These are phyloP conservation scores for Calonectria leucothoes DNA, from an alignment of 2,329 filamentous ascomycete genomes.

Conservation along the genomic window DNA sequence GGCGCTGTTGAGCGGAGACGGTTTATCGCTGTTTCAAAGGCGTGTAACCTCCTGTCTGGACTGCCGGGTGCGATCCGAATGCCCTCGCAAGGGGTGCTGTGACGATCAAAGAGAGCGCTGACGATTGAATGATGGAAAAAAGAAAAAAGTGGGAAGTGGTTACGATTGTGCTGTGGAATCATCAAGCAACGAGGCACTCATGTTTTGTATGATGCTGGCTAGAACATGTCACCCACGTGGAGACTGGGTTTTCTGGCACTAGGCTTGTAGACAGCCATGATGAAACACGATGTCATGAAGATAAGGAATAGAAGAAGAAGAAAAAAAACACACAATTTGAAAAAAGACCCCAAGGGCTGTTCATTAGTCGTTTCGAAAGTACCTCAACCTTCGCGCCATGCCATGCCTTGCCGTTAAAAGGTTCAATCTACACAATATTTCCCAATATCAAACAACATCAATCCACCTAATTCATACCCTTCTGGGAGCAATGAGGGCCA, in stretches of 20 bases:
- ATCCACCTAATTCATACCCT: neutral
- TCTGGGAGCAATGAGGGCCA: neutral
- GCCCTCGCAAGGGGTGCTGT: too few relatives aligned
- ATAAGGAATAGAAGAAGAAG: slow-evolving; percentile 5
- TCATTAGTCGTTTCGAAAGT: slow-evolving; percentile 10
- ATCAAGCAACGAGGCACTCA: slow-evolving; percentile 25
- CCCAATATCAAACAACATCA: neutral
- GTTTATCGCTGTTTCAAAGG: slow-evolving; percentile 41
- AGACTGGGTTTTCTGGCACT: neutral
- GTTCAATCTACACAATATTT: slow-evolving; percentile 16
- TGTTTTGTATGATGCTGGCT: neutral
- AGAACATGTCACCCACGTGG: neutral
- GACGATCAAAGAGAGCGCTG: slow-evolving; percentile 69
- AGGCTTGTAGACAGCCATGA: slow-evolving; percentile 6
- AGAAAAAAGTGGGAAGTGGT: slow-evolving; percentile 5
- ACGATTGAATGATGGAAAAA: slow-evolving; percentile 42
- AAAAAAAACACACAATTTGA: neutral
- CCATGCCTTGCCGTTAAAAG: slow-evolving; percentile 5
- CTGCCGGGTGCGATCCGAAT: slow-evolving; percentile 52
- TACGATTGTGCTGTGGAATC: slow-evolving; percentile 11
- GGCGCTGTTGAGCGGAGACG: slow-evolving; percentile 30
- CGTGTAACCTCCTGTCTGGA: slow-evolving; percentile 53
- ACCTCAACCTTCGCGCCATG: slow-evolving; percentile 16
- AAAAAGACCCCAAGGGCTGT: slow-evolving; percentile 1
- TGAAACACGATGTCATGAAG: slow-evolving; percentile 9